Evolutionary conservation across 768 basidiomycete species (phyloP).

Genomic region (Podaxis sp.): DNA sequence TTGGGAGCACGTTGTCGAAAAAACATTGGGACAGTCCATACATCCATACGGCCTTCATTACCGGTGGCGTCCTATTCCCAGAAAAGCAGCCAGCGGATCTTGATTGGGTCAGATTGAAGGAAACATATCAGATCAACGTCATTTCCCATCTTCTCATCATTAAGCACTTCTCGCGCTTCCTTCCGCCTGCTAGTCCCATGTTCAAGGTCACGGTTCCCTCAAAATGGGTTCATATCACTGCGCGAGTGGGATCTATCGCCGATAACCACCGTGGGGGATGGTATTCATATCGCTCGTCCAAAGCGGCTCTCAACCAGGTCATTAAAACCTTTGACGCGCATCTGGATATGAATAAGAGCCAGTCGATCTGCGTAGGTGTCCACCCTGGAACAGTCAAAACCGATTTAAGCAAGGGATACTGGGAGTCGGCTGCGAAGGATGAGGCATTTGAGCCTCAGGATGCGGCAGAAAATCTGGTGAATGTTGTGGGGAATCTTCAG

Average conservation of each 20-base stretch:
- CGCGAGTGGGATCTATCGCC: constrained; percentile 53
- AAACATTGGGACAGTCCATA: constrained; percentile 28
- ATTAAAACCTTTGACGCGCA: constrained; percentile 57
- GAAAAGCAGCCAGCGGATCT: constrained; percentile 50
- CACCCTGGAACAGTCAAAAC: constrained; percentile 63
- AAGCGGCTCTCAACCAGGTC: constrained; percentile 61
- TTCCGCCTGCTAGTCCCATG: constrained; percentile 30
- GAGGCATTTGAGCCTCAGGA: constrained; percentile 47
- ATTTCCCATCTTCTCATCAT: constrained; percentile 57
- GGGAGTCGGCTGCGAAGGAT: constrained; percentile 33
- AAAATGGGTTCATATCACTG: constrained; percentile 59
- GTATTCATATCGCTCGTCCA: constrained; percentile 61
- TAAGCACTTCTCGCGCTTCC: constrained; percentile 59
- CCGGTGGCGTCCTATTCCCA: constrained; percentile 51
- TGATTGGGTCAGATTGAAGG: constrained; percentile 31
- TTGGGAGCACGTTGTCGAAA: constrained; percentile 29
- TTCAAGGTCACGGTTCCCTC: constrained; percentile 26
- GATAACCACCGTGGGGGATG: constrained; percentile 58
- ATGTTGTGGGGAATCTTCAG: constrained; percentile 39
- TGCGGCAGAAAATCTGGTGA: constrained; percentile 40
- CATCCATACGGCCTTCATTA: constrained; percentile 51
- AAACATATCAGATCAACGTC: constrained; percentile 54
- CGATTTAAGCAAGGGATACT: constrained; percentile 50
- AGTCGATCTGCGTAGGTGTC: constrained; percentile 49
- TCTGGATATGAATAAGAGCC: constrained; percentile 39